These are phyloP conservation scores for Metschnikowia anglica DNA, from an alignment of 805 yeast species.

Conservation along the genomic window DNA sequence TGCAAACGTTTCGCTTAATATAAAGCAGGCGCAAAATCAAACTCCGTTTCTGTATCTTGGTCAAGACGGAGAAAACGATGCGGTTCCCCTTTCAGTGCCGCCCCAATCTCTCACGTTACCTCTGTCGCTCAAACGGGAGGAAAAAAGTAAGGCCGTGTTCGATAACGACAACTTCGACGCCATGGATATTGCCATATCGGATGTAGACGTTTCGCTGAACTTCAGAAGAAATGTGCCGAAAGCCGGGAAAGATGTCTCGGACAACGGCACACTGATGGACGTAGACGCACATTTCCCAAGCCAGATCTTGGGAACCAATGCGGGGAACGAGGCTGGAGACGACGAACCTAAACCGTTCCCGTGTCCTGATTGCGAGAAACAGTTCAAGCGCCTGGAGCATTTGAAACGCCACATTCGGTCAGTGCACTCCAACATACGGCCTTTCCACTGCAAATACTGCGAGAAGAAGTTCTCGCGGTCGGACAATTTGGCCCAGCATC, in stretches of 20 bases:
- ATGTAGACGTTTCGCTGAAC: background rate
- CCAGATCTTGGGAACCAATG: background rate
- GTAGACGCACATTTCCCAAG: background rate
- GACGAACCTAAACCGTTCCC: slow-evolving; percentile 32
- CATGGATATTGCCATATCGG: slow-evolving; percentile 1
- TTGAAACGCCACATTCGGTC: slow-evolving; percentile 43
- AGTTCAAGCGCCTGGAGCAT: slow-evolving; percentile 45
- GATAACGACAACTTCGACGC: background rate
- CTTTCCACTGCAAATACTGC: slow-evolving; percentile 46
- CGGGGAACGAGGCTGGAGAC: slow-evolving; percentile 6
- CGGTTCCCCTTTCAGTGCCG: background rate
- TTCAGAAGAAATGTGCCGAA: background rate
- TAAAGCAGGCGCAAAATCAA: background rate
- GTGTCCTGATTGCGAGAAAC: slow-evolving; percentile 43
- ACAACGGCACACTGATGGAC: background rate
- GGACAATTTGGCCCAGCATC: slow-evolving; percentile 46
- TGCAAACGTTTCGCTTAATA: background rate
- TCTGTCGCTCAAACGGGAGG: slow-evolving; percentile 3
- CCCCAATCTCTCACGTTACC: slow-evolving; percentile 1
- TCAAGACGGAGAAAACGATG: background rate
- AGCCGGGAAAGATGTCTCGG: background rate
- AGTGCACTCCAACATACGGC: slow-evolving; percentile 45
- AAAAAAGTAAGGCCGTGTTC: background rate
- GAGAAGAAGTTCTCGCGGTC: slow-evolving; percentile 44
- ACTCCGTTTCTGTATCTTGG: slow-evolving; percentile 4